These are phyloP conservation scores for Vachellia pachyceras DNA, from an alignment of 306 rosid species.

Conservation along the genomic window DNA sequence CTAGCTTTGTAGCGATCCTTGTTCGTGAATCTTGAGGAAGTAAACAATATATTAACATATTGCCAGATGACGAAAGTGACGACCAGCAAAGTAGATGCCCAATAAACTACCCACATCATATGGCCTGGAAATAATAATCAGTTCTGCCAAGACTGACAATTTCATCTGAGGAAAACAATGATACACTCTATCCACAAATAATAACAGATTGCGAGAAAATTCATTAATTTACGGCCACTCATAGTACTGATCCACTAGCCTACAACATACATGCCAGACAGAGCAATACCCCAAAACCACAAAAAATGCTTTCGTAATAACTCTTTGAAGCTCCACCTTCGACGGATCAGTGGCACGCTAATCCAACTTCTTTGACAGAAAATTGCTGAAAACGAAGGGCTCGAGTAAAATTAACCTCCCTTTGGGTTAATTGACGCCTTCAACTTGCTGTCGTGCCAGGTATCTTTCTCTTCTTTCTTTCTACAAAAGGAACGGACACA, in stretches of 20 bases:
- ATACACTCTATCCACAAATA: conserved; percentile 52
- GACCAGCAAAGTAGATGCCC: not conserved
- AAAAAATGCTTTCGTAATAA: conserved; percentile 31
- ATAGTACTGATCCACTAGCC: conserved; percentile 35
- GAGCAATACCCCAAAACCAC: not conserved
- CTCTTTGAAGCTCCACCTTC: conserved; percentile 32
- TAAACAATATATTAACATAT: not conserved
- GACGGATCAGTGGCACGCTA: conserved; percentile 38
- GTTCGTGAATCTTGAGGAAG: conserved; percentile 12
- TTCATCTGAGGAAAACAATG: conserved; percentile 37
- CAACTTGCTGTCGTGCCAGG: conserved; percentile 88
- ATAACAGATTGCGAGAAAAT: conserved; percentile 30
- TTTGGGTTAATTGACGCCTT: conserved; percentile 66
- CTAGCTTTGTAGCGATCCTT: conserved; percentile 30
- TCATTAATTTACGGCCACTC: conserved; percentile 33
- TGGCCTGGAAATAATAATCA: not conserved
- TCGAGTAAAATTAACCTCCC: conserved; percentile 28
- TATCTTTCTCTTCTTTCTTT: conserved; percentile 99
- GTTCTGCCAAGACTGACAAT: not conserved
- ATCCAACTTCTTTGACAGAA: conserved; percentile 31
- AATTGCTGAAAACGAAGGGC: conserved; percentile 40
- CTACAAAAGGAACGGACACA: conserved; percentile 49
- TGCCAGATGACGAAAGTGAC: not conserved
- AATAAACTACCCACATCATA: not conserved
- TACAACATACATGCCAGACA: conserved; percentile 29